These are phyloP conservation scores for Colletotrichum sp. DNA, from an alignment of 2,329 filamentous ascomycete species.

Conservation along the genomic window DNA sequence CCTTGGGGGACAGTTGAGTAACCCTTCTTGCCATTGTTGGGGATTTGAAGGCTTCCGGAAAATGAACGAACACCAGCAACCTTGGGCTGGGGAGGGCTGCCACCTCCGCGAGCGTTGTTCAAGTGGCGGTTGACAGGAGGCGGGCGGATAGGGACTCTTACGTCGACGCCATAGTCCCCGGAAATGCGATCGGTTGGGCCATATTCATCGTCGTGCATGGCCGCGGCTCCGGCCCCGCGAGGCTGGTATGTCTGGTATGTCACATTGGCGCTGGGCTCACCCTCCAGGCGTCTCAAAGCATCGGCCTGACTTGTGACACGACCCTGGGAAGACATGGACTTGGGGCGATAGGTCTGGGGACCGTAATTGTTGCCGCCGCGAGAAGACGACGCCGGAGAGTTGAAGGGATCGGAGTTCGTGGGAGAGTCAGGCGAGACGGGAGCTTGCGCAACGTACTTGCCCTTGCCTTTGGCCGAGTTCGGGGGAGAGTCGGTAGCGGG, in stretches of 20 bases:
- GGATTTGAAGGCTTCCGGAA: neutral
- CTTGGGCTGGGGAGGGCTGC: neutral
- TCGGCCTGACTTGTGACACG: slow-evolving; percentile 1
- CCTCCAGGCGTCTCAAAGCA: slow-evolving; percentile 13
- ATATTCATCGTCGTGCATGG: neutral
- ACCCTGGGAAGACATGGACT: slow-evolving; percentile 1
- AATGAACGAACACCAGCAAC: neutral
- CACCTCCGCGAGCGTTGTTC: slow-evolving; percentile 1
- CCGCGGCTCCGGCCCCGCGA: neutral
- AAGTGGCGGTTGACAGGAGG: slow-evolving; percentile 13
- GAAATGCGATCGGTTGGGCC: neutral
- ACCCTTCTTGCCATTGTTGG: neutral
- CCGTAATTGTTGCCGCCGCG: neutral
- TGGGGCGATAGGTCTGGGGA: slow-evolving; percentile 15
- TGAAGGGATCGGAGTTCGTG: neutral
- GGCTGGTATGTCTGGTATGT: slow-evolving; percentile 6
- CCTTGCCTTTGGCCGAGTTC: slow-evolving; percentile 14
- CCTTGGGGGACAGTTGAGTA: neutral
- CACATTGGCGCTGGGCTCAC: neutral
- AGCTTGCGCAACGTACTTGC: slow-evolving; percentile 14
- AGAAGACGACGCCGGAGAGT: slow-evolving; percentile 8
- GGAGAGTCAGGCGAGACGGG: slow-evolving; percentile 11
- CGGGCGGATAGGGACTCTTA: neutral
- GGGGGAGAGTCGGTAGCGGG: slow-evolving; percentile 27
- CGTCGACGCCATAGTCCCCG: neutral